These are phyloP conservation scores for Themeda triandra DNA, from an alignment of 176 grass and related monocot species.

Conservation along the genomic window DNA sequence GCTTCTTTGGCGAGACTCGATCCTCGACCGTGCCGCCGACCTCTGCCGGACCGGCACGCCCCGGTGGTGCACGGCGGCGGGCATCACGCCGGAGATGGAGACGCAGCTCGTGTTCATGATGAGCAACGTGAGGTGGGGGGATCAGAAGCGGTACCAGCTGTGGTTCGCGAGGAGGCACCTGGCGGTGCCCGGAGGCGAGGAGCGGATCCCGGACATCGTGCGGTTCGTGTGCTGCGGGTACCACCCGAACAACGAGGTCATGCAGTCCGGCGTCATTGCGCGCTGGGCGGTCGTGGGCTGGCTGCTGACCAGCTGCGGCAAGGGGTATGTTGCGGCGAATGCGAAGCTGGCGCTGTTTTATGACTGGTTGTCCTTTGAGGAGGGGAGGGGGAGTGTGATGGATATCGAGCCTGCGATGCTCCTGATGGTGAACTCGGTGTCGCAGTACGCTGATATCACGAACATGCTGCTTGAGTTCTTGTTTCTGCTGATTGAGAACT, in stretches of 20 bases:
- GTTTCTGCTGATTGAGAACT: slow-evolving; percentile 88
- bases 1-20: slow-evolving; percentile 53
- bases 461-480: slow-evolving; percentile 83
- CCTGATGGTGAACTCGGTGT: slow-evolving; percentile 78
- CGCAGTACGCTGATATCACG: slow-evolving; percentile 76
- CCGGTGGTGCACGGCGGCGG: slow-evolving; percentile 30
- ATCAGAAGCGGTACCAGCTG: slow-evolving; percentile 72
- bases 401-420: slow-evolving; percentile 93
- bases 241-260: slow-evolving; percentile 67
- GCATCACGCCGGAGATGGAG: slow-evolving; percentile 74
- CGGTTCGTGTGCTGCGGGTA: slow-evolving; percentile 71
- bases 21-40: background rate
- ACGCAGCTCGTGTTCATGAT: slow-evolving; percentile 80
- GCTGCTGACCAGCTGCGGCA: slow-evolving; percentile 68
- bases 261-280: slow-evolving; percentile 66
- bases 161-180: slow-evolving; percentile 83
- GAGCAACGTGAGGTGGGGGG: slow-evolving; percentile 74
- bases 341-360: slow-evolving; percentile 84
- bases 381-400: slow-evolving; percentile 61
- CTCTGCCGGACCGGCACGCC: slow-evolving; percentile 36
- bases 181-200: slow-evolving; percentile 63
- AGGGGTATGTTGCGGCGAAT: slow-evolving; percentile 63
- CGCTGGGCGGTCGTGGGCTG: slow-evolving; percentile 83
- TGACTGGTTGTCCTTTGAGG: slow-evolving; percentile 83
- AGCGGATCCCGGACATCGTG: slow-evolving; percentile 65